Base-by-base conservation (phyloP, 768 basidiomycete genomes). In the Pilatotrama ljubarskyi region DNA sequence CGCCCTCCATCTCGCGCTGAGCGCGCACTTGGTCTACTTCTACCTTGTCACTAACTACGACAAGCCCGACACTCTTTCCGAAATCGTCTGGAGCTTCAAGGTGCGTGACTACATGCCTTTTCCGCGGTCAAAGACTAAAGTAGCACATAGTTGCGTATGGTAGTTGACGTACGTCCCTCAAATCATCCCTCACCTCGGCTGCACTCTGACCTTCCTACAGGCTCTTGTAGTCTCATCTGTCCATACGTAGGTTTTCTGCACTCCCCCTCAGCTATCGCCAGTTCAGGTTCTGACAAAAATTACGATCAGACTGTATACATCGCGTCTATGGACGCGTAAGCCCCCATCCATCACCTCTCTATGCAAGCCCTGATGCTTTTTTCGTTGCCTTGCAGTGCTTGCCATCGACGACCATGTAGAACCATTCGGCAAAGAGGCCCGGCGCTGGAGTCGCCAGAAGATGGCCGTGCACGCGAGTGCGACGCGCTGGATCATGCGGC, bases 81-180 rank as follows among this genome's bases (percentile, higher is more conserved):
- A 55, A 11, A 61, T 62, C 44, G 52, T 65, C 5, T 64, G 62
- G 64, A 66, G 65, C 36, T 62, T 62, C 63, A 66, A 66, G 63
- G 65, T 64, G 17, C 17, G 2, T 15, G 1, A 15, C 32, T 6
- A 15, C 18, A 17, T 48, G n/a, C 24, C 3, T 18, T 13, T 18
- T 32, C n/a, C 20, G 6, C 9, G n/a, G 37, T 36, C n/a, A n/a
- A n/a, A n/a, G n/a, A n/a, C 48, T 44, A 14, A 40, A 17, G 15
- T 6, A 7, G 13, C 3, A 25, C n/a, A 8, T 54, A 66, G 65
- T 25, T 61, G 24, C 62, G 63, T 25, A 59, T 61, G 6, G 56
- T 66, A 3, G 49, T 64, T n/a, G 65, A 64, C 53, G 65, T 64
- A 25, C 5, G 65, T 64, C 10, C 17, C 17, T 2, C 22, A 17